Evolutionary conservation across 306 rosid genomes (phyloP).

Genomic region (Crotalaria pallida): DNA sequence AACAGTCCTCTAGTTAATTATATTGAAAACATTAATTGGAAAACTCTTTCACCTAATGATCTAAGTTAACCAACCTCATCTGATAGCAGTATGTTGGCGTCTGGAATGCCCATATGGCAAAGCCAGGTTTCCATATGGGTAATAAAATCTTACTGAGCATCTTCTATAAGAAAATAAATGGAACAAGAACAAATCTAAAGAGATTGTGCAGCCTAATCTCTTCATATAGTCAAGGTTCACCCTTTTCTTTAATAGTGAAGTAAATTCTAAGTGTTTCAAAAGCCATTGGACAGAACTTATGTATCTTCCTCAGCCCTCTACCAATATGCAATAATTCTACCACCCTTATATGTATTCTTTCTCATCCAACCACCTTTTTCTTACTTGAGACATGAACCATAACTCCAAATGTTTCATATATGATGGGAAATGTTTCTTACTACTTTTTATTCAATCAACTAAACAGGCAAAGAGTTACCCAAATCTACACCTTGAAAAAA

Average conservation of each 20-base stretch:
- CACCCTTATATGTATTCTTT: neutral
- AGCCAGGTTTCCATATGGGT: neutral
- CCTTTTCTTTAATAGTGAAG: neutral
- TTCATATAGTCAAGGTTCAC: neutral
- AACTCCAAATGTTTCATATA: neutral
- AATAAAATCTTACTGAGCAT: neutral
- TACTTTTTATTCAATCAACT: neutral
- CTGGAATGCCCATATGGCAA: neutral
- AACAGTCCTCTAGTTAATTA: neutral
- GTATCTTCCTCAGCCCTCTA: neutral
- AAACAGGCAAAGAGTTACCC: neutral
- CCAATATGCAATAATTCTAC: neutral
- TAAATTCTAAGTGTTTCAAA: neutral
- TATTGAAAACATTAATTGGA: neutral
- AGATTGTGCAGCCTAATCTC: conserved; percentile 4
- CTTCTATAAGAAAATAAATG: conserved; percentile 9
- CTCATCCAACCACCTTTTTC: neutral
- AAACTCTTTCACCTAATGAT: conserved; percentile 16
- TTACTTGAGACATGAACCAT: neutral
- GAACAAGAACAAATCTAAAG: neutral
- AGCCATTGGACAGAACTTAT: neutral
- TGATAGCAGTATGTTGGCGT: neutral
- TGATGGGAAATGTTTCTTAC: neutral
- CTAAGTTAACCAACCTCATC: neutral
- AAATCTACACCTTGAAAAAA: neutral